A percentile compares a stretch with the other conserved stretches of the same genome.
phyloP scores from a whole-genome alignment of 192 early-diverging fungal genomes.

The Ramicandelaber brevisporus region DNA sequence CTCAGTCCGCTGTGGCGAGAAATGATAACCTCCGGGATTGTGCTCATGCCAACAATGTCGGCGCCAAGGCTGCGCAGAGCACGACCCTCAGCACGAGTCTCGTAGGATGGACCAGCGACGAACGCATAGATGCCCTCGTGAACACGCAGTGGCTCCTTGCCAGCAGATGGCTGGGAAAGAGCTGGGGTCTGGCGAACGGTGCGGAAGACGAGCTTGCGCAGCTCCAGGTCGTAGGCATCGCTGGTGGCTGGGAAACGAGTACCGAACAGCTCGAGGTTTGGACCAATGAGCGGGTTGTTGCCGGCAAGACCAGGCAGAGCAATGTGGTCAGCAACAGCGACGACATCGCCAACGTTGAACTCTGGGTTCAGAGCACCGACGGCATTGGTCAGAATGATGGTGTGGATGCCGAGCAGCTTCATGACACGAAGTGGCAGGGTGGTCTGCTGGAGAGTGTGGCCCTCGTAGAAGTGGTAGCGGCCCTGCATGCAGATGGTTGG shows the following conservation, averaged over 20 bases:
- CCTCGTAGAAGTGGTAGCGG: constrained; percentile 80
- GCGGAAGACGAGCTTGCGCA: constrained; percentile 52
- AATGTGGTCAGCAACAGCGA: constrained; percentile 52
- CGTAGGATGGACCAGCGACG: constrained; percentile 79
- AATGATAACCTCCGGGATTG: constrained; percentile 69
- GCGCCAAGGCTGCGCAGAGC: constrained; percentile 39
- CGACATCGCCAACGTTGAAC: constrained; percentile 66
- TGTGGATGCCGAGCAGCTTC: constrained; percentile 48
- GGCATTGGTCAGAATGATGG: constrained; percentile 59
- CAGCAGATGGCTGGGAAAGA: too few relatives aligned
- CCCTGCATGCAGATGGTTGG: constrained; percentile 66
- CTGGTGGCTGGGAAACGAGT: constrained; percentile 68
- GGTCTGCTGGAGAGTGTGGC: constrained; percentile 47
- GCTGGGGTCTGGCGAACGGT: too few relatives aligned
- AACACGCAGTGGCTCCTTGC: constrained; percentile 13
- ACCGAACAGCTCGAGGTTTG: constrained; percentile 57
- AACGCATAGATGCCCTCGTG: constrained; percentile 61
- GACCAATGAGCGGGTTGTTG: constrained; percentile 58
- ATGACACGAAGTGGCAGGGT: constrained; percentile 75
- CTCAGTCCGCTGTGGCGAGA: constrained; percentile 60
- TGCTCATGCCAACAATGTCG: constrained; percentile 74
- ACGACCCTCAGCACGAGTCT: constrained; percentile 60
- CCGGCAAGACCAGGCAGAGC: constrained; percentile 49
- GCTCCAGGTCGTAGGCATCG: constrained; percentile 54
- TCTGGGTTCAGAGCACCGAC: constrained; percentile 50